Percentiles rank a stretch among this genome's conserved stretches.
Conservation (phyloP, 345 rosid species). For the Citrus unshiu region DNA sequence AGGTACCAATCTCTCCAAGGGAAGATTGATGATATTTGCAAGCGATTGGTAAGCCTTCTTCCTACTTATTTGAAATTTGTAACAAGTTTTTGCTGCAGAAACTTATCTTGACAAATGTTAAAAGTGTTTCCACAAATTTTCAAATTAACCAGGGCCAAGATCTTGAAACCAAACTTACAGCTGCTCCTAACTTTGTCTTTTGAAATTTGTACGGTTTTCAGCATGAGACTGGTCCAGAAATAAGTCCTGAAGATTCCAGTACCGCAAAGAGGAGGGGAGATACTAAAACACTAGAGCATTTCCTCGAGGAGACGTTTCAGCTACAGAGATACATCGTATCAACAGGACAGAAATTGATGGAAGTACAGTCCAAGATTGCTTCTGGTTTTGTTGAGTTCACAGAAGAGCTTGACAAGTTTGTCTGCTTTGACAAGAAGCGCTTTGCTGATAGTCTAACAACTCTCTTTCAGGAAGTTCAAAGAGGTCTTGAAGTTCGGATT, state of each 20-base stretch:
- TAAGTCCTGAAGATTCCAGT: constrained; percentile 22
- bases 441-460: constrained; percentile 59
- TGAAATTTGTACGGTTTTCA: constrained; percentile 22
- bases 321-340: constrained; percentile 81
- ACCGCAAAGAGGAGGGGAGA: constrained; percentile 34
- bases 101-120: not conserved
- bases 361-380: constrained; percentile 66
- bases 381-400: constrained; percentile 46
- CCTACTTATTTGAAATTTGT: not conserved
- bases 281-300: constrained; percentile 59
- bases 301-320: constrained; percentile 84
- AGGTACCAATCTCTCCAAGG: constrained; percentile 88
- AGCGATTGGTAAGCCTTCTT: constrained; percentile 62
- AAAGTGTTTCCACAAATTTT: not conserved
- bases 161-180: not conserved
- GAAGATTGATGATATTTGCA: constrained; percentile 80
- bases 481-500: constrained; percentile 89
- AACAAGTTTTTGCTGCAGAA: not conserved
- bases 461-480: constrained; percentile 78
- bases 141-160: not conserved
- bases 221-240: constrained; percentile 50
- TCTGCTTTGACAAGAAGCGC: constrained; percentile 56
- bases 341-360: constrained; percentile 77
- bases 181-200: not conserved
- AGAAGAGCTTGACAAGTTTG: constrained; percentile 41